Percentiles rank a stretch among this genome's conserved stretches.
Evolutionary conservation across 108 stramenopile genomes (phyloP).

Genomic region (Aurantiochytrium sp.): DNA sequence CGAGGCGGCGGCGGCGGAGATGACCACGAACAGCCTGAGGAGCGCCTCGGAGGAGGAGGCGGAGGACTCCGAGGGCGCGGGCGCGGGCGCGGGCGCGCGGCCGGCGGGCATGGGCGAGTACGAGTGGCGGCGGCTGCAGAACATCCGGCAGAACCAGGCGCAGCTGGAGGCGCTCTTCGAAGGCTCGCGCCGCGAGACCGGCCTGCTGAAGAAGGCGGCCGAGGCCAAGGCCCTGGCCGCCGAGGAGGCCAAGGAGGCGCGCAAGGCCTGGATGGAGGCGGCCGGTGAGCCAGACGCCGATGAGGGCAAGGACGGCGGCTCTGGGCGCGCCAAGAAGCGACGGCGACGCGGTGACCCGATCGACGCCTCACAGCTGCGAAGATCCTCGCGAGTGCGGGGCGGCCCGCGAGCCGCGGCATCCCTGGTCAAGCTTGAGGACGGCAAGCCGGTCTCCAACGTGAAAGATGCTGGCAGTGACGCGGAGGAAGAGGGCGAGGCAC

Average conservation of each 20-base stretch:
- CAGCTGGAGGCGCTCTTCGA: conserved; percentile 3
- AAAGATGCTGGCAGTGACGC: not conserved
- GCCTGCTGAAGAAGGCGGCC: not conserved
- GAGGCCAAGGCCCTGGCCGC: not conserved
- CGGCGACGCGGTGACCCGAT: not conserved
- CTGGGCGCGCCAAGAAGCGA: not conserved
- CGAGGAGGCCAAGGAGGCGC: not conserved
- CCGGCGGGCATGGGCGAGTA: not conserved
- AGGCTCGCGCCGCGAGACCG: not conserved
- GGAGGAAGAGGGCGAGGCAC: not conserved
- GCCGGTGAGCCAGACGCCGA: not conserved
- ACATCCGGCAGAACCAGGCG: conserved; percentile 1
- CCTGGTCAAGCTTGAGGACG: no score
- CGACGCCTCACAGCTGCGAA: not conserved
- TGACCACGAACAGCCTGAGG: no score
- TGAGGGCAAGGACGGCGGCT: not conserved
- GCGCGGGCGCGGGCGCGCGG: not conserved
- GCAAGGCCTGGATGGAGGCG: not conserved
- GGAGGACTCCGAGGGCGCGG: not conserved
- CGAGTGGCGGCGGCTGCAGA: not conserved
- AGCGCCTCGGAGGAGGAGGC: not conserved
- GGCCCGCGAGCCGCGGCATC: no score
- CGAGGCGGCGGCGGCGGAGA: not conserved
- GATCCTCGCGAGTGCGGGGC: no score
- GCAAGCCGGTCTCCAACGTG: no score